These are phyloP conservation scores for Coemansia sp. DNA, from an alignment of 192 early-diverging fungal species.

Conservation along the genomic window DNA sequence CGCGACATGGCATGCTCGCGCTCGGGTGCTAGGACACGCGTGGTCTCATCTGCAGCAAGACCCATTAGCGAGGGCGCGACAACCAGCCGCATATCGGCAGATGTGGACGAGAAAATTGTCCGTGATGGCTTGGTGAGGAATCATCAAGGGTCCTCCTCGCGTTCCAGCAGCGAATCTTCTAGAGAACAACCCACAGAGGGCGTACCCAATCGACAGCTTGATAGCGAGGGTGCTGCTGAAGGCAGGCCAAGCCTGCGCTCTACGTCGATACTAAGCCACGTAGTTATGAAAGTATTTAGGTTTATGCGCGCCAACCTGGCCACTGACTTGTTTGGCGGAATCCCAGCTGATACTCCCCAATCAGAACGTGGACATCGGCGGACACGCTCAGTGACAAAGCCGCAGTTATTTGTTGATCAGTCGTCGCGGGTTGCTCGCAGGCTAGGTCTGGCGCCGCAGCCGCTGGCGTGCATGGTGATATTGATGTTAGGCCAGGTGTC, in stretches of 20 bases:
- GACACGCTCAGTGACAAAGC: constrained; percentile 33
- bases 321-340: constrained; percentile 1
- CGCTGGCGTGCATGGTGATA: constrained; percentile 47
- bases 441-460: constrained; percentile 50
- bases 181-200: background rate
- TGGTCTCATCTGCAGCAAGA: background rate
- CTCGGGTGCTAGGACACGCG: constrained; percentile 2
- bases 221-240: background rate
- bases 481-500: constrained; percentile 46
- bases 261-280: constrained; percentile 37
- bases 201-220: background rate
- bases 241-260: constrained; percentile 15
- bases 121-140: background rate
- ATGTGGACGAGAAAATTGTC: constrained; percentile 17
- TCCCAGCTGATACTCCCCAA: background rate
- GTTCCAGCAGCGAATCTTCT: background rate
- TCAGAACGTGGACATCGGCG: constrained; percentile 24
- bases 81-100: background rate
- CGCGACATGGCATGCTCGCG: constrained; percentile 70
- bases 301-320: constrained; percentile 17
- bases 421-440: constrained; percentile 51
- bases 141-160: background rate
- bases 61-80: background rate
- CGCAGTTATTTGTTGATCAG: constrained; percentile 48
- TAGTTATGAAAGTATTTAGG: constrained; percentile 16